A percentile compares a stretch with the other conserved stretches of the same genome.
Evolutionary conservation across 2,329 filamentous ascomycete genomes (phyloP).

Genomic region (Aspergillus sp.): DNA sequence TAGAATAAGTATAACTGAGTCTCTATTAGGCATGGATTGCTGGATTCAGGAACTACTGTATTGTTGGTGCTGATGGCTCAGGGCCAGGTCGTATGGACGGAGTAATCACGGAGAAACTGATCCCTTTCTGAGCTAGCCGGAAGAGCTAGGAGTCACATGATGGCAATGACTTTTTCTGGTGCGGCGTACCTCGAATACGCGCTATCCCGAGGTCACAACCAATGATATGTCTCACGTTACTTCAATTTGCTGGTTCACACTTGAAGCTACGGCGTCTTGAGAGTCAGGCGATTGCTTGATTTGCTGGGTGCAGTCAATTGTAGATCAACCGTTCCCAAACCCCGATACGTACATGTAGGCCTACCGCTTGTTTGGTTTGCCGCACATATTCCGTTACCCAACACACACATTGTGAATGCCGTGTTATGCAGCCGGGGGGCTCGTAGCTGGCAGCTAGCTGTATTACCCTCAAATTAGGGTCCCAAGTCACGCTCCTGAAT

Average conservation of each 20-base stretch:
- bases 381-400: background rate
- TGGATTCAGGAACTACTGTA: background rate
- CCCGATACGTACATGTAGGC: background rate
- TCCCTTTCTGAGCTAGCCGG: background rate
- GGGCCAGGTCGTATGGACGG: constrained; percentile 1
- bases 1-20: background rate
- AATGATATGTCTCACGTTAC: background rate
- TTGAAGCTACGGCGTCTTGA: background rate
- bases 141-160: background rate
- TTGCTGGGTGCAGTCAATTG: background rate
- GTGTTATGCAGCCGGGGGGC: background rate
- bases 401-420: background rate
- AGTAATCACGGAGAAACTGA: constrained; percentile 11
- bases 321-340: background rate
- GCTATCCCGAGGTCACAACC: background rate
- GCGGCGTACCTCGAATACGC: background rate
- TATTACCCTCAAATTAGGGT: constrained; percentile 4
- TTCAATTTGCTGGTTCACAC: background rate
- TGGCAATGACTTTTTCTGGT: background rate
- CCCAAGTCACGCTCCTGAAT: constrained; percentile 12
- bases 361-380: background rate
- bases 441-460: constrained; percentile 6
- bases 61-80: background rate
- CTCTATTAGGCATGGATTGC: background rate
- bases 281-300: background rate